Evolutionary conservation across 129 eudicot genomes (phyloP).

Genomic region (Scalesia atractyloides): DNA sequence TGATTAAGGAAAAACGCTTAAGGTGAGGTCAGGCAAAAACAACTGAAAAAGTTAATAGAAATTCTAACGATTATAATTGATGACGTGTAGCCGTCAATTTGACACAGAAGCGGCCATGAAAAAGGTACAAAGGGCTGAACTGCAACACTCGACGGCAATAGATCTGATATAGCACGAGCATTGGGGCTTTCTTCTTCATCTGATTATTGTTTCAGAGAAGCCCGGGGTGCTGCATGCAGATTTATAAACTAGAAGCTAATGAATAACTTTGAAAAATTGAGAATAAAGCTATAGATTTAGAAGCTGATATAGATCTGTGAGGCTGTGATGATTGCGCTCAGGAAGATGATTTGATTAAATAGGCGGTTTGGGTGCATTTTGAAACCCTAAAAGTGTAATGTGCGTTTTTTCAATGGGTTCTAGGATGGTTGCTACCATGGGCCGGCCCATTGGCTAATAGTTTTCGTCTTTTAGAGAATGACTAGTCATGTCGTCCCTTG

Average conservation of each 20-base stretch:
- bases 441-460: neutral
- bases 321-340: neutral
- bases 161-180: slow-evolving; percentile 65
- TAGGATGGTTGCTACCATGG: neutral
- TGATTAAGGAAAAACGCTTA: too few relatives aligned
- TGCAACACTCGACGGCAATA: slow-evolving; percentile 75
- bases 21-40: too few relatives aligned
- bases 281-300: too few relatives aligned
- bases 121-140: slow-evolving; percentile 54
- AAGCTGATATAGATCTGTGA: neutral
- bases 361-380: neutral
- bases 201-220: too few relatives aligned
- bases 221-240: too few relatives aligned
- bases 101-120: slow-evolving; percentile 67
- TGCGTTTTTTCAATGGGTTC: neutral
- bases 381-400: neutral
- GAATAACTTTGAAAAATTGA: too few relatives aligned
- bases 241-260: too few relatives aligned
- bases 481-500: too few relatives aligned
- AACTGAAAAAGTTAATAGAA: too few relatives aligned
- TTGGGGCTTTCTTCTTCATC: slow-evolving; percentile 84
- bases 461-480: neutral
- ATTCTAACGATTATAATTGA: too few relatives aligned
- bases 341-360: neutral
- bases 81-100: slow-evolving; percentile 49